Evolutionary conservation across 1,139 yeast genomes (phyloP).

Genomic region (Blastobotrys ciferrii): DNA sequence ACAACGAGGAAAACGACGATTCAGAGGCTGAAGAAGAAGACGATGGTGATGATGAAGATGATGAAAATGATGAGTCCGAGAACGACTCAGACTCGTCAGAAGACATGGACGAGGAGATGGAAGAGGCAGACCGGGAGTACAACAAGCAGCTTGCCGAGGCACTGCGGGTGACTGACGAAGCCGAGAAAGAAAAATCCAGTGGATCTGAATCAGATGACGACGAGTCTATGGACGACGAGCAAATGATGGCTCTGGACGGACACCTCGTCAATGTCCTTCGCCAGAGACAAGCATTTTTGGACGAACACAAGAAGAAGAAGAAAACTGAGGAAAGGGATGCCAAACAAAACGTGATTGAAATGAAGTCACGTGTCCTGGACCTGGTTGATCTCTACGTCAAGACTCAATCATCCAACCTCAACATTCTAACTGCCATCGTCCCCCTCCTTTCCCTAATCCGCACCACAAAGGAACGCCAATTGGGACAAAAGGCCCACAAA

Average conservation of each 20-base stretch:
- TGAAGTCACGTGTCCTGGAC: constrained; percentile 77
- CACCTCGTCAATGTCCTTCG: constrained; percentile 81
- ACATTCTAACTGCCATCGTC: constrained; percentile 46
- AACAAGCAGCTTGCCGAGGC: constrained; percentile 76
- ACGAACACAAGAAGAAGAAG: constrained; percentile 27
- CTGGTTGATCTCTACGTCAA: constrained; percentile 63
- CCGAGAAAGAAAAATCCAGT: constrained; percentile 41
- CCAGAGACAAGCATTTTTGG: constrained; percentile 44
- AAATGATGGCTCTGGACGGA: constrained; percentile 92
- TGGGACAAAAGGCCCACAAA: constrained; percentile 76
- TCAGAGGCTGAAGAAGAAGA: constrained; percentile 37
- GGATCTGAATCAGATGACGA: constrained; percentile 52
- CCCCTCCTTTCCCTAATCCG: constrained; percentile 63
- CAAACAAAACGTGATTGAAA: constrained; percentile 70
- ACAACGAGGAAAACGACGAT: constrained; percentile 38
- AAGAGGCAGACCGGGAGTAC: constrained; percentile 49
- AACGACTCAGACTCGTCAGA: constrained; percentile 15
- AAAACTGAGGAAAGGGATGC: constrained; percentile 61
- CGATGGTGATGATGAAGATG: constrained; percentile 38
- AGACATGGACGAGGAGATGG: constrained; percentile 49
- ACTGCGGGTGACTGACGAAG: constrained; percentile 48
- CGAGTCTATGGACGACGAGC: constrained; percentile 92
- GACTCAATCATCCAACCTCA: constrained; percentile 45
- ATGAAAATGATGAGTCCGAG: constrained; percentile 34
- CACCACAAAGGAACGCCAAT: constrained; percentile 62